Percentiles rank a stretch among this genome's conserved stretches.
These are phyloP conservation scores for Penicillium rolfsii DNA, from an alignment of 2,329 filamentous ascomycete species.

Conservation along the genomic window DNA sequence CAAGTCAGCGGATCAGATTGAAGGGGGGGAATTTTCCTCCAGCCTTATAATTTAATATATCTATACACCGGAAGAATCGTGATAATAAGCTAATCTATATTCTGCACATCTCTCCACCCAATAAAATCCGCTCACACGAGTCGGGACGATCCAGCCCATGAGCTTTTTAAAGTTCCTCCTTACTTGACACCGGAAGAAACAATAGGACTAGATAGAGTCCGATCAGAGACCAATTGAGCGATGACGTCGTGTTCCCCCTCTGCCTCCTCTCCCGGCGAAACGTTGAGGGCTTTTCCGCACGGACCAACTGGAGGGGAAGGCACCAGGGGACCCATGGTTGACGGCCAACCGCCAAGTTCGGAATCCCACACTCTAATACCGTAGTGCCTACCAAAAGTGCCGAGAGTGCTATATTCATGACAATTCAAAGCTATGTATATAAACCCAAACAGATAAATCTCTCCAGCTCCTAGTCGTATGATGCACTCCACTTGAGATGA, in stretches of 20 bases:
- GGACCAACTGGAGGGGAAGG: neutral
- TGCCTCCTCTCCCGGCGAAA: neutral
- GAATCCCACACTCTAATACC: neutral
- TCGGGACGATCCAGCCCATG: neutral
- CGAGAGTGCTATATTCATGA: too few relatives aligned
- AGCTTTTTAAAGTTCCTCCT: neutral
- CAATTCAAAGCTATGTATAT: too few relatives aligned
- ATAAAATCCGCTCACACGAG: neutral
- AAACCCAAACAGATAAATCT: too few relatives aligned
- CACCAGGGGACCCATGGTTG: neutral
- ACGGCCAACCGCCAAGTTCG: neutral
- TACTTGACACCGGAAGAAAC: too few relatives aligned
- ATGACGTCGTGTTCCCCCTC: neutral
- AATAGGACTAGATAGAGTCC: too few relatives aligned
- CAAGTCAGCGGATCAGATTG: neutral
- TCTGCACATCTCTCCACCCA: neutral
- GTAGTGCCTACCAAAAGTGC: too few relatives aligned
- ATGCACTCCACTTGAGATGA: too few relatives aligned
- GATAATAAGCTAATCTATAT: neutral
- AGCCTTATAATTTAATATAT: neutral
- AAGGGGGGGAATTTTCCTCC: neutral
- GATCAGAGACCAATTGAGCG: neutral
- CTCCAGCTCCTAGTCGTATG: too few relatives aligned
- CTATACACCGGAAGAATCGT: too few relatives aligned
- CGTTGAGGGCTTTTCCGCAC: constrained; percentile 4